Base-by-base conservation (phyloP, 768 basidiomycete species). In the Crassisporium funariophilum region DNA sequence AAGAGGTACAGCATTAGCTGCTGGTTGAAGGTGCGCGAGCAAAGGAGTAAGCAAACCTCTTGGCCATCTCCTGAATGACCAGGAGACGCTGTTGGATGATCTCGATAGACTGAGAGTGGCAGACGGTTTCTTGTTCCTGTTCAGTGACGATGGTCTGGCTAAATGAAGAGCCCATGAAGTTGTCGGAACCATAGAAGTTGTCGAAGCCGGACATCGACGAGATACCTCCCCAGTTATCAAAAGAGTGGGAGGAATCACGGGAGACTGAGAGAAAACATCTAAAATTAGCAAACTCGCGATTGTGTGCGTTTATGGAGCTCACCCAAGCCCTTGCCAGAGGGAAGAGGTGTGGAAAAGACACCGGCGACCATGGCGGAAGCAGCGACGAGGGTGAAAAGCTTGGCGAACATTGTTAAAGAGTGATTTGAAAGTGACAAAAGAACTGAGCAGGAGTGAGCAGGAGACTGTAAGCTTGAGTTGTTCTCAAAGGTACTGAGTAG, bases 61-160 rank as follows among this genome's bases (percentile, higher is more conserved):
- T 75, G 25, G 72, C 72, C 64, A 74, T 68, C 58, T 76, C 74
- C 46, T 69, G 67, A 16, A 76, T 59, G 45, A 78, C 65, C 35
- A 70, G 61, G 35, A 78, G 66, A n/a, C 68, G 66, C 47, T 78
- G 75, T 49, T 78, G 76, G 43, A 77, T 64, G 59, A 78, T 71
- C 44, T 65, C 62, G 33, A 75, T 52, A 11, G 56, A 50, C 52
- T 68, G 58, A 21, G 62, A 61, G 47, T 67, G 69, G 65, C 73
- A 76, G 41, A 74, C 73, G 19, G 75, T 45, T 35, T 71, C 56
- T 5, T 67, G 39, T 35, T 68, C 57, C 29, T 70, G 60, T 36
- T 59, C 48, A 12, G 69, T 58, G 39, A 74, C 47, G 19, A 64
- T 57, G 37, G 51, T 45, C n/a, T n/a, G n/a, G 13, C 46, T 46